Evolutionary conservation across 768 basidiomycete species (phyloP), one percentile per base, ranked within the genome.

Genomic region (Crepidotus variabilis): DNA sequence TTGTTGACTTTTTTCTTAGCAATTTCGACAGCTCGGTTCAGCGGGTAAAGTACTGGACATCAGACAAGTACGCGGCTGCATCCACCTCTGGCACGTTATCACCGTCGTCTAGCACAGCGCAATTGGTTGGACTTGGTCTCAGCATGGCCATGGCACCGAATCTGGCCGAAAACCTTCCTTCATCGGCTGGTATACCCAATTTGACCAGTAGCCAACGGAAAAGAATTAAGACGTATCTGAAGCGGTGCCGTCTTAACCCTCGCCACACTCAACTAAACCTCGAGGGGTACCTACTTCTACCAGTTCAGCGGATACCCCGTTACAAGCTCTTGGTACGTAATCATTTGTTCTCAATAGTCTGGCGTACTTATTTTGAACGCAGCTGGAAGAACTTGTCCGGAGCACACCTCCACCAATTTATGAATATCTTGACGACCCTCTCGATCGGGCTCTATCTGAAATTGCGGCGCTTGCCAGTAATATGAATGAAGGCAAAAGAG

Each of bases 401-500:
- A 88, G 86, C 66, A 95, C 93, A 20, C 91, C 93, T n/a, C 90
- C 57, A 32, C 63, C 93, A 18, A 74, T 77, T 45, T 79, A 84
- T 48, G 85, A 91, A 47, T 87, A 83, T 60, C 75, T 84, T 68
- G 89, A 90, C 60, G 92, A 95, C 65, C 84, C 91, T 22, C 77
- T 99, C 52, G 92, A 93, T 61, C 85, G 83, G 55, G 95, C 95
- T 6, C 71, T 97, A 46, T 76, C 84, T 18, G 92, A 96, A 72
- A 97, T 98, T 61, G 84, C 94, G 1, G 83, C 84, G 11, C 73
- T 98, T 50, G 94, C 97, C 2, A 92, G 85, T 50, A 90, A 91
- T 65, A 97, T 99, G 92, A 99, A 99, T 70, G 97, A 99, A 73
- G 93, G 94, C 60, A 98, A 98, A 70, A 85, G 97, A 1, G 95